Evolutionary conservation across 306 rosid species (phyloP), one percentile per base, ranked within the genome.

Genomic region (Corylus americana): DNA sequence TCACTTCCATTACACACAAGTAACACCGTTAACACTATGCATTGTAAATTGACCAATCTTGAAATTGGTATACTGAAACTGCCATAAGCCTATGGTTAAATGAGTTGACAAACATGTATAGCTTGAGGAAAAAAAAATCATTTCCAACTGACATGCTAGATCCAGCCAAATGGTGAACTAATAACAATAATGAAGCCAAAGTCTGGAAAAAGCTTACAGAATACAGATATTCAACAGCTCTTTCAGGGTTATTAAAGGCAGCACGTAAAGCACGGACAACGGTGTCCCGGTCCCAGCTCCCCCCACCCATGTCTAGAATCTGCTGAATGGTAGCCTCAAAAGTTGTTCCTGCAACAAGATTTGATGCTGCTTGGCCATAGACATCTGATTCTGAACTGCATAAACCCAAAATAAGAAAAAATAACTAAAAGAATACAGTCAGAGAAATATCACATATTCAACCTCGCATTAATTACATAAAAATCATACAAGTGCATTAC

Each of bases 151-250:
- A 47, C 22, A 57, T 45, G 13, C 70, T 22, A 42, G 64, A 75
- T 58, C 80, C 61, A 68, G 3, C 57, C 31, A 31, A 37, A 7
- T 9, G 2, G 68, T 25, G 63, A 54, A 69, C 31, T 10, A 22
- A 5, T 10, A 53, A 8, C 4, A 29, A 51, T n/a, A 45, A 44
- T 27, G 1, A 68, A 44, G 48, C 51, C 27, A 42, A 68, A 11
- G 47, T 61, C 71, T 47, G 14, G 53, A 50, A 58, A 79, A 63
- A 49, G 67, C 97, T 88, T 81, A 93, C 98, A 77, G 97, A 91
- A 87, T 93, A 93, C 9, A 93, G 92, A 85, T 91, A 93, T 77
- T 93, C 98, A 63, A 93, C 87, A 53, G 97, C 97, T 83, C 98
- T 89, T 82, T 86, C 98, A 39, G 98, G 98, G 83, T 93, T 93